Percentiles rank a stretch among this genome's conserved stretches.
Conservation (phyloP, 176 grass and related monocot species). For the Oropetium thomaeum region DNA sequence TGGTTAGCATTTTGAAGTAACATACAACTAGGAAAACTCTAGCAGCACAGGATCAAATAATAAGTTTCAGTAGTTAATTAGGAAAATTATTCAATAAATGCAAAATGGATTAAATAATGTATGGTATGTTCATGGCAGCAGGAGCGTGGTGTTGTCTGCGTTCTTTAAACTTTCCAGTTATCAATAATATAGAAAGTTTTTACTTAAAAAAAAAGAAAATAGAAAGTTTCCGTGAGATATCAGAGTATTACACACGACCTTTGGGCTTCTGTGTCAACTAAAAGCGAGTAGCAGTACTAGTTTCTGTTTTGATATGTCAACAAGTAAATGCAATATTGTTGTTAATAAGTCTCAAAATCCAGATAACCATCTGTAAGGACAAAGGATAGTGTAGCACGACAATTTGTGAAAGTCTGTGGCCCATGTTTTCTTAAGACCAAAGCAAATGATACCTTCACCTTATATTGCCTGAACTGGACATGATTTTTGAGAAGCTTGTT, state of each 20-base stretch:
- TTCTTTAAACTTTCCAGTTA: neutral
- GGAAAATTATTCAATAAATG: neutral
- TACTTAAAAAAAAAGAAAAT: too few relatives aligned
- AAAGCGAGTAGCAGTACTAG: neutral
- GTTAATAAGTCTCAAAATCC: neutral
- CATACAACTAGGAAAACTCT: neutral
- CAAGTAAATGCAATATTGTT: neutral
- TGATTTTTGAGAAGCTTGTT: constrained; percentile 4
- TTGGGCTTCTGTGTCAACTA: neutral
- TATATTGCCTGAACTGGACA: constrained; percentile 29
- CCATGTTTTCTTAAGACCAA: constrained; percentile 36
- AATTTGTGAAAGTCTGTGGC: constrained; percentile 14
- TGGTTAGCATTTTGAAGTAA: neutral
- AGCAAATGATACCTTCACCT: constrained; percentile 22
- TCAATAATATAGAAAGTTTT: neutral
- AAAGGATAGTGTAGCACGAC: neutral
- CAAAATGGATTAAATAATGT: neutral
- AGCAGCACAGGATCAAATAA: neutral
- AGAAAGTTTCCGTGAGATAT: neutral
- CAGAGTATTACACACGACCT: neutral
- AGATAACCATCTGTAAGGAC: neutral
- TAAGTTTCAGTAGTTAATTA: neutral
- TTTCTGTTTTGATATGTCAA: neutral
- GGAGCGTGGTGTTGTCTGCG: neutral
- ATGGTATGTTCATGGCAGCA: neutral